Percentiles rank a stretch among this genome's conserved stretches.
Evolutionary conservation across 306 rosid species (phyloP).

Genomic region (Rubus parviflorus): DNA sequence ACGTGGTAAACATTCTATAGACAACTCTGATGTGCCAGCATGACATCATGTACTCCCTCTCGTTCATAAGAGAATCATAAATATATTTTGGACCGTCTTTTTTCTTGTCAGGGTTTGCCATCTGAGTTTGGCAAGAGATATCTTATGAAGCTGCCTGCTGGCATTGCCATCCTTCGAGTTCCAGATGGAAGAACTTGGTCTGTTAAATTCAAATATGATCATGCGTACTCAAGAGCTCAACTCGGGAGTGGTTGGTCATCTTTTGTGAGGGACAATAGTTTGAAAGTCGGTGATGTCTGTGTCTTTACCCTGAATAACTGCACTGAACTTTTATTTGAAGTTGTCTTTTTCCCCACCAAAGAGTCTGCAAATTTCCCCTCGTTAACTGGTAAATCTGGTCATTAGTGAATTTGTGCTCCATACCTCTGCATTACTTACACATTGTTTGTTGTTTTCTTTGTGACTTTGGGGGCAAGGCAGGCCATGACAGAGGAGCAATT

Average conservation of each 20-base stretch:
- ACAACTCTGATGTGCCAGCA: neutral
- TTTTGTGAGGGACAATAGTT: constrained; percentile 1
- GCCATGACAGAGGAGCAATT: neutral
- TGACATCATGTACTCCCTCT: neutral
- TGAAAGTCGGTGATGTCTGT: constrained; percentile 11
- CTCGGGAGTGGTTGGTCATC: neutral
- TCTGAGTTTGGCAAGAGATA: neutral
- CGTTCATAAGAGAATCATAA: neutral
- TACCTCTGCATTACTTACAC: neutral
- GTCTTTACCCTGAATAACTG: neutral
- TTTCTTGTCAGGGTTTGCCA: constrained; percentile 4
- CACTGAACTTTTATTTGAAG: neutral
- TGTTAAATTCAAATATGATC: neutral
- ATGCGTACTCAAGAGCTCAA: neutral
- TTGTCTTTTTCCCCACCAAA: neutral
- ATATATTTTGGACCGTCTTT: neutral
- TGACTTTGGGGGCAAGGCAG: neutral
- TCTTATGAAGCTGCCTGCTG: neutral
- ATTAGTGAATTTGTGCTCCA: neutral
- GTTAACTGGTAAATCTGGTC: neutral
- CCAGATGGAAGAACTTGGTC: constrained; percentile 18
- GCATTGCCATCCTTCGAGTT: neutral
- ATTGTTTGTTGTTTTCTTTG: neutral
- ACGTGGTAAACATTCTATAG: constrained; percentile 1
- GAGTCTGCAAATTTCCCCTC: neutral